Conservation (phyloP, 2,329 filamentous ascomycete genomes). For the Diplodia seriata region DNA sequence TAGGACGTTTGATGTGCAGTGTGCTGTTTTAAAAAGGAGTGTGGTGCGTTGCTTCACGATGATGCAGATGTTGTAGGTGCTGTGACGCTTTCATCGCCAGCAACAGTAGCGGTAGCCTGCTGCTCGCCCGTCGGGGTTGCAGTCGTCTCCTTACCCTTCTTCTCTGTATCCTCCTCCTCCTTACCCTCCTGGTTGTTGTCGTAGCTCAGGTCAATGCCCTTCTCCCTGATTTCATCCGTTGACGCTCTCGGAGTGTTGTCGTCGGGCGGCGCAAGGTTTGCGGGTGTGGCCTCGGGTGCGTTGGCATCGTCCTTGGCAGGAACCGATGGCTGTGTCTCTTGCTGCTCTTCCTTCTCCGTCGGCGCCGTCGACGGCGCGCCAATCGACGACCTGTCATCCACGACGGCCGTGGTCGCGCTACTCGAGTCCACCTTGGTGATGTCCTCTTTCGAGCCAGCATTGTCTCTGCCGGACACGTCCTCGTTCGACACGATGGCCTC, state of each 20-base stretch:
- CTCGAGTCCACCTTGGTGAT: slow-evolving; percentile 24
- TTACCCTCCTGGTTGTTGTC: slow-evolving; percentile 21
- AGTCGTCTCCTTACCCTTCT: slow-evolving; percentile 31
- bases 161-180: slow-evolving; percentile 17
- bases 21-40: slow-evolving; percentile 6
- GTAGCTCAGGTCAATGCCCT: slow-evolving; percentile 17
- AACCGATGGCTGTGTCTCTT: background rate
- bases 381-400: slow-evolving; percentile 21
- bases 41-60: slow-evolving; percentile 11
- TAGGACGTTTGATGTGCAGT: slow-evolving; percentile 20
- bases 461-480: slow-evolving; percentile 1
- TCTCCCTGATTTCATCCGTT: slow-evolving; percentile 10
- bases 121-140: slow-evolving; percentile 29
- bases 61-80: slow-evolving; percentile 27
- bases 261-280: slow-evolving; percentile 1
- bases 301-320: slow-evolving; percentile 14
- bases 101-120: slow-evolving; percentile 24
- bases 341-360: slow-evolving; percentile 14
- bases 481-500: background rate
- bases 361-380: slow-evolving; percentile 12
- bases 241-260: slow-evolving; percentile 13
- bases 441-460: slow-evolving; percentile 15
- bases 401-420: slow-evolving; percentile 18
- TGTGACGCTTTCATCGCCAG: slow-evolving; percentile 20
- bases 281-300: background rate